Evolutionary conservation across 306 rosid species (phyloP).

Genomic region (Lagenaria siceraria): DNA sequence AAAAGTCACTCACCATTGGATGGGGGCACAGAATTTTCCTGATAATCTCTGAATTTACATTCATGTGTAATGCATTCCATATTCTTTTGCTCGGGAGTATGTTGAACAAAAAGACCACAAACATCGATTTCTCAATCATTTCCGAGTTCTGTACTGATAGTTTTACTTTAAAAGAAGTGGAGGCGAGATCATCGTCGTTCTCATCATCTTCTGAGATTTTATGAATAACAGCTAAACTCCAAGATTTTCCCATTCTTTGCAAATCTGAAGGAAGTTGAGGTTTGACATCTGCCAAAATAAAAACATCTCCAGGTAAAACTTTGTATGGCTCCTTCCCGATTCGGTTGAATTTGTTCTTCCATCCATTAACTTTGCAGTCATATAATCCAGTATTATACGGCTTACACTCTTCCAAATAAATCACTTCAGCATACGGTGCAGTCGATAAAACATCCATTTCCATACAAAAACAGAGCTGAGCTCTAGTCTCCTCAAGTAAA

Average conservation of each 20-base stretch:
- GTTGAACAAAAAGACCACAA: conserved; percentile 37
- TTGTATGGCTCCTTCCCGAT: conserved; percentile 46
- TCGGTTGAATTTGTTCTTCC: conserved; percentile 39
- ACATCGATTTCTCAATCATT: conserved; percentile 10
- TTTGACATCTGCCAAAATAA: conserved; percentile 41
- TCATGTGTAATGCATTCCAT: conserved; percentile 47
- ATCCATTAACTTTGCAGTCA: conserved; percentile 22
- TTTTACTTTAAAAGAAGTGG: conserved; percentile 31
- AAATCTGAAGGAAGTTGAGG: conserved; percentile 39
- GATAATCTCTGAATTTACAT: conserved; percentile 17
- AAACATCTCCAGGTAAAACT: conserved; percentile 53
- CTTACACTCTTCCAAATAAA: conserved; percentile 15
- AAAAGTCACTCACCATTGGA: conserved; percentile 25
- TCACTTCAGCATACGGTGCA: background rate
- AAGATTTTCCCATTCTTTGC: conserved; percentile 30
- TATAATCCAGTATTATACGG: conserved; percentile 14
- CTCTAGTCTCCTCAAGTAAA: background rate
- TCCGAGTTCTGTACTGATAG: conserved; percentile 22
- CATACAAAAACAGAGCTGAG: background rate
- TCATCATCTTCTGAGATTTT: conserved; percentile 23
- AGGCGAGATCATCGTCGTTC: conserved; percentile 12
- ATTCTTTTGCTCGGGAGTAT: conserved; percentile 31
- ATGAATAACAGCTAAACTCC: conserved; percentile 35
- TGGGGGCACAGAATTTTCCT: conserved; percentile 20
- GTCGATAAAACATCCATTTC: background rate